Conservation (phyloP, 2,329 filamentous ascomycete genomes). For the Colletotrichum noveboracense region DNA sequence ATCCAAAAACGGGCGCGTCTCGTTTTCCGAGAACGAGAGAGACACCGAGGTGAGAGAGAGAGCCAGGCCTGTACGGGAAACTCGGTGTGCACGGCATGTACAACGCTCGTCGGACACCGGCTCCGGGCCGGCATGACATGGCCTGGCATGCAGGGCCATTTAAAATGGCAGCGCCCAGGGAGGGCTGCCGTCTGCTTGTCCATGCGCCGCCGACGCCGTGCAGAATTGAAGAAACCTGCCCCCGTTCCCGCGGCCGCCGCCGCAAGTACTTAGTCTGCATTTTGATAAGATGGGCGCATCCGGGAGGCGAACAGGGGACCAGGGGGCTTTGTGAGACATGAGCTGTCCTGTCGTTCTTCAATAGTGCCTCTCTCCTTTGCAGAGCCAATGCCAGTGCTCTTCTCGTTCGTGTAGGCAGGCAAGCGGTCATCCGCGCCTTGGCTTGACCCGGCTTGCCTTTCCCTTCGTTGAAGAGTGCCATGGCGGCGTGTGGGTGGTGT, state of each 20-base stretch:
- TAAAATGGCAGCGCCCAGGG: not conserved
- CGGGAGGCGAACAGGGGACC: not conserved
- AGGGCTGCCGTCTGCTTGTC: not conserved
- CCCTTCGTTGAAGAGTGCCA: not conserved
- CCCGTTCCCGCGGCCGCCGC: not conserved
- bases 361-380: not conserved
- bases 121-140: not conserved
- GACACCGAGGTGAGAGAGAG: not conserved
- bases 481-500: not conserved
- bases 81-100: conserved; percentile 15
- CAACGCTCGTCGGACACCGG: not conserved
- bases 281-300: not conserved
- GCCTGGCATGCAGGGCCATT: not conserved
- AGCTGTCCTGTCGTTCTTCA: not conserved
- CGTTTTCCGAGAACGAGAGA: not conserved
- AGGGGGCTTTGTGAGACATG: not conserved
- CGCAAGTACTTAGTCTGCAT: not conserved
- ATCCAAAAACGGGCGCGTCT: not conserved
- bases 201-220: not conserved
- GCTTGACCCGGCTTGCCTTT: not conserved
- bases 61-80: not conserved
- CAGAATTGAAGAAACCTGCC: not conserved
- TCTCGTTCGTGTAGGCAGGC: not conserved
- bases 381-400: not conserved
- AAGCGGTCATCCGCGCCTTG: not conserved